Evolutionary conservation across 441 rosid species (phyloP).

Genomic region (Arabidopsis hybrid): DNA sequence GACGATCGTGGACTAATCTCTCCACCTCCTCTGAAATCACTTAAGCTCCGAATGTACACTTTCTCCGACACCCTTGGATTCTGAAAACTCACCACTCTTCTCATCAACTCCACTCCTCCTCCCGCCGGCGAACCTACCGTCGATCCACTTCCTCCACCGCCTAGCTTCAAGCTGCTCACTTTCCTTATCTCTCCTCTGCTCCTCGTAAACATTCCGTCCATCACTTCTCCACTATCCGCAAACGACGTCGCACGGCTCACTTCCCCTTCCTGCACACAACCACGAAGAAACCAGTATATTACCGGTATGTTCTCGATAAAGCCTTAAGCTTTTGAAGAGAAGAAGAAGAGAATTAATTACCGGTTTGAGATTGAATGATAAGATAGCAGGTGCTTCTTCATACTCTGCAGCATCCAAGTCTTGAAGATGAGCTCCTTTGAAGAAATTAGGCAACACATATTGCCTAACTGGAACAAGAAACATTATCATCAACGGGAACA

Average conservation of each 20-base stretch:
- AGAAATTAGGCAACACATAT: slow-evolving; percentile 68
- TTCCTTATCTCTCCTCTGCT: slow-evolving; percentile 72
- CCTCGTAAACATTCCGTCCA: slow-evolving; percentile 70
- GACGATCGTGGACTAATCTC: slow-evolving; percentile 56
- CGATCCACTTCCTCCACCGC: slow-evolving; percentile 47
- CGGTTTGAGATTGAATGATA: slow-evolving; percentile 59
- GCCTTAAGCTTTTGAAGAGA: not conserved
- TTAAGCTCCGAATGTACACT: slow-evolving; percentile 61
- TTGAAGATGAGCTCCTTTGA: slow-evolving; percentile 71
- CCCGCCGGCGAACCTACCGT: slow-evolving; percentile 51
- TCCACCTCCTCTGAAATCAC: slow-evolving; percentile 58
- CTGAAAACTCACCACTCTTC: slow-evolving; percentile 49
- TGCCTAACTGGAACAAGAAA: slow-evolving; percentile 73
- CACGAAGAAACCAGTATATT: not conserved
- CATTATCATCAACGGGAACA: slow-evolving; percentile 78
- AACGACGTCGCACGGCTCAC: slow-evolving; percentile 65
- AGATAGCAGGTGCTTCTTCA: slow-evolving; percentile 68
- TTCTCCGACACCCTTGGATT: slow-evolving; percentile 69
- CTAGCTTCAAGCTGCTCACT: slow-evolving; percentile 52
- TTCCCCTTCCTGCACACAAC: slow-evolving; percentile 51
- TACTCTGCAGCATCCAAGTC: slow-evolving; percentile 78
- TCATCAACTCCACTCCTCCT: slow-evolving; percentile 51
- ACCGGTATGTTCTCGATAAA: not conserved
- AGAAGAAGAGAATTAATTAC: slow-evolving; percentile 40
- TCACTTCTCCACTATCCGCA: slow-evolving; percentile 66